These are phyloP conservation scores for Collybia mongolica DNA, from an alignment of 768 basidiomycete species.

Conservation along the genomic window DNA sequence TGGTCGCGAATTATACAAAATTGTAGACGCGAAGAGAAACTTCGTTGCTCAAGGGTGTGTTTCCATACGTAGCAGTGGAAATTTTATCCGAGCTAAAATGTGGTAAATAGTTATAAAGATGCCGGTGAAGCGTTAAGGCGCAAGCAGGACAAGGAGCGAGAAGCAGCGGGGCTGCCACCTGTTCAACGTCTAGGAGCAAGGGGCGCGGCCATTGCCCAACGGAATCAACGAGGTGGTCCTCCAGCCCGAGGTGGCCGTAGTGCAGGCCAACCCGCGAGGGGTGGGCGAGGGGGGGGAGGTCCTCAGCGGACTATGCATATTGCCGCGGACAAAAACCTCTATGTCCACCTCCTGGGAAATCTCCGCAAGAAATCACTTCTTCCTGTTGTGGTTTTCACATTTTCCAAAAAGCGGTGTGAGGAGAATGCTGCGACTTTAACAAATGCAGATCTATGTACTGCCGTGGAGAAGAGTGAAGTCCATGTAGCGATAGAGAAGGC, in stretches of 20 bases:
- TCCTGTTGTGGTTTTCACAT: slow-evolving; percentile 95
- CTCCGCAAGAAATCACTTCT: slow-evolving; percentile 84
- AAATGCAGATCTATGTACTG: slow-evolving; percentile 83
- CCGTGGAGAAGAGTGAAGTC: slow-evolving; percentile 95
- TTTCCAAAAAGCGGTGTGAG: slow-evolving; percentile 96
- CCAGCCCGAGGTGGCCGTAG: slow-evolving; percentile 41
- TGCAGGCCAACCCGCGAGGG: slow-evolving; percentile 25
- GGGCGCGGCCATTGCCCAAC: slow-evolving; percentile 55
- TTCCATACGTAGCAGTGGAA: background rate
- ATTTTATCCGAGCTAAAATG: slow-evolving; percentile 1
- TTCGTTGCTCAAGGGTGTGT: slow-evolving; percentile 72
- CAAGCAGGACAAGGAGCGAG: slow-evolving; percentile 98
- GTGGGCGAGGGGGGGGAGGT: slow-evolving; percentile 42
- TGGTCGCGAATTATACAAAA: slow-evolving; percentile 89
- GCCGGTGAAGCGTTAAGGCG: slow-evolving; percentile 85
- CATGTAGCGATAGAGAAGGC: slow-evolving; percentile 95
- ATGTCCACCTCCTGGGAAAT: slow-evolving; percentile 87
- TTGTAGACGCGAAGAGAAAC: slow-evolving; percentile 78
- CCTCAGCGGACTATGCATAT: slow-evolving; percentile 58
- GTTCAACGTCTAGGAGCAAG: slow-evolving; percentile 83
- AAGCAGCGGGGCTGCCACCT: slow-evolving; percentile 89
- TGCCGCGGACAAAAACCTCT: slow-evolving; percentile 84
- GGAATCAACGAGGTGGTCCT: slow-evolving; percentile 53
- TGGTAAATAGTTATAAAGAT: slow-evolving; percentile 70
- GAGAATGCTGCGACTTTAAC: slow-evolving; percentile 91